Conservation (phyloP, 495 filamentous ascomycete genomes). For the Annulohypoxylon stygium region DNA sequence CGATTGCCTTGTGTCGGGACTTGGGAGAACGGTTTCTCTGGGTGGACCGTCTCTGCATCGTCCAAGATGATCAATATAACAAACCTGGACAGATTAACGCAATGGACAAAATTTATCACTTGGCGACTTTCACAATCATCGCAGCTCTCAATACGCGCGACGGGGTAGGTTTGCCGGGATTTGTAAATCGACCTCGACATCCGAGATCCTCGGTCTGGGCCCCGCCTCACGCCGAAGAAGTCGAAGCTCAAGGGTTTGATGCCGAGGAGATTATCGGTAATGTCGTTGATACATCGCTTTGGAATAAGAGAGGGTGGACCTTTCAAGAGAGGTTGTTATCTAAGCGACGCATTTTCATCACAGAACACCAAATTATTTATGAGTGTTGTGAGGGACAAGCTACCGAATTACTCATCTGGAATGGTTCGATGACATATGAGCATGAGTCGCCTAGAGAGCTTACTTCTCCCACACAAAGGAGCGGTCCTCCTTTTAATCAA, state of each 20-base stretch:
- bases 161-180: background rate
- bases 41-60: slow-evolving; percentile 7
- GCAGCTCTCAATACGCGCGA: background rate
- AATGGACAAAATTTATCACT: background rate
- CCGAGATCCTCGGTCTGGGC: background rate
- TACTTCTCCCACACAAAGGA: background rate
- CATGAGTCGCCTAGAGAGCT: background rate
- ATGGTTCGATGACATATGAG: background rate
- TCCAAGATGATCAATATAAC: background rate
- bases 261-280: background rate
- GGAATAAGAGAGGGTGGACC: slow-evolving; percentile 56
- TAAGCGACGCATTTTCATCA: slow-evolving; percentile 47
- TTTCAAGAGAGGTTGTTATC: slow-evolving; percentile 54
- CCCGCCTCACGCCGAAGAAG: background rate
- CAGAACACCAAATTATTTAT: slow-evolving; percentile 43
- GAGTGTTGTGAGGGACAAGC: slow-evolving; percentile 41
- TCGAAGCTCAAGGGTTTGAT: background rate
- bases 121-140: background rate
- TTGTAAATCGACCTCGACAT: background rate
- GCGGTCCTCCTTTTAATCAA: background rate
- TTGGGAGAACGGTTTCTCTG: slow-evolving; percentile 7
- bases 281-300: slow-evolving; percentile 29
- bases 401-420: slow-evolving; percentile 44
- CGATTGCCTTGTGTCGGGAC: background rate
- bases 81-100: background rate